These are phyloP conservation scores for Hysterangium stoloniferum DNA, from an alignment of 768 basidiomycete species.

Conservation along the genomic window DNA sequence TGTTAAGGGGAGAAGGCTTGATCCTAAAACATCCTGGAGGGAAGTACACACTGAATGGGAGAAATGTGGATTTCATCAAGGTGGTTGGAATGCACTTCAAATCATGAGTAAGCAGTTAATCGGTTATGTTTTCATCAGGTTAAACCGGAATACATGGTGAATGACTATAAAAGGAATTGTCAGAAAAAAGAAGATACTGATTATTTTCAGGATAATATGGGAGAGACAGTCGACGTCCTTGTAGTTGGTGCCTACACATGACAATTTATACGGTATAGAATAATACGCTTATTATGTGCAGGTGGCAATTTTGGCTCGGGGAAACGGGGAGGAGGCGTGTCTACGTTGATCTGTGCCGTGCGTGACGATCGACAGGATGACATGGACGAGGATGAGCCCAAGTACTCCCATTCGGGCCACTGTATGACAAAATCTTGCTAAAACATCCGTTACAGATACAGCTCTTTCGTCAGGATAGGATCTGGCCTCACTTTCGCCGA, in stretches of 20 bases:
- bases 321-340: constrained; percentile 80
- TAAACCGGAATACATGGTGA: constrained; percentile 82
- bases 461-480: constrained; percentile 84
- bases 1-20: constrained; percentile 76
- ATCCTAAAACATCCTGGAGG: constrained; percentile 82
- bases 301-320: constrained; percentile 87
- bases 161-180: too few species aligned
- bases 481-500: constrained; percentile 81
- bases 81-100: constrained; percentile 24
- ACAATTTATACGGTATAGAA: not conserved
- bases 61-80: constrained; percentile 93
- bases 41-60: constrained; percentile 77
- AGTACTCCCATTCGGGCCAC: constrained; percentile 32
- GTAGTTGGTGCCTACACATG: constrained; percentile 65
- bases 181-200: too few species aligned
- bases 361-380: constrained; percentile 58
- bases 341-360: constrained; percentile 84
- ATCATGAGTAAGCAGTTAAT: not conserved
- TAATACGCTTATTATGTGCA: too few species aligned
- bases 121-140: constrained; percentile 36
- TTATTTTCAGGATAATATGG: constrained; percentile 67
- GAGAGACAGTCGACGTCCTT: constrained; percentile 86
- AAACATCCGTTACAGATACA: constrained; percentile 47
- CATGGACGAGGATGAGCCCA: constrained; percentile 53
- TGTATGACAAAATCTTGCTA: not conserved